Base-by-base conservation (phyloP, 495 filamentous ascomycete species). In the Saxophila tyrrhenica region DNA sequence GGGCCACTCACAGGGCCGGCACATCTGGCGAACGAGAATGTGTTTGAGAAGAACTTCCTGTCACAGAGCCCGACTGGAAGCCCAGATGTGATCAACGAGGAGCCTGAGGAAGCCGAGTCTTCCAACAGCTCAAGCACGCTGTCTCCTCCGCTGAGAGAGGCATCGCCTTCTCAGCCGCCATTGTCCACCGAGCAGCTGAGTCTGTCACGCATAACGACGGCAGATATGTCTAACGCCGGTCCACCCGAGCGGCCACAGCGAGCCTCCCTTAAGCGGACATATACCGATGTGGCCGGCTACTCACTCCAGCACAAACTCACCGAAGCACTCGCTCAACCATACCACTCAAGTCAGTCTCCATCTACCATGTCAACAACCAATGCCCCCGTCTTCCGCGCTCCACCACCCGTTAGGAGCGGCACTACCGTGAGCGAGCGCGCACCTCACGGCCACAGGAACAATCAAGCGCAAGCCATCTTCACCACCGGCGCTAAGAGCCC, bases 401-500 rank as follows among this genome's bases (percentile, higher is more conserved):
- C 22, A 3, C 44, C 55, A 11, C 58, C 63, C 0, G 32, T 41
- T 24, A 42, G 47, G 13, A 47, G 50, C 17, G 52, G 44, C 25
- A 60, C 53, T 13, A 52, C 55, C 13, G 52, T 51, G 24, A 56
- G 19, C 22, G 51, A 64, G 24, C 59, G 59, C 10, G 65, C 64
- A 11, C 69, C 68, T 9, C 69, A 71, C 41, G 86, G 85, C 21
- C 90, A 96, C 69, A 84, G 94, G 64, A 95, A 84, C 82, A 84
- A 85, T 8, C 90, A 89, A 8, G 86, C 89, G 25, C 94, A 98
- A 70, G 92, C 92, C 39, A 94, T 98, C 48, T 98, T 98, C 63
- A 89, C 91, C 17, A 98, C 92, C 16, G 86, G 94, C 68, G 77
- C 86, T 43, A 76, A 83, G 43, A 75, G 85, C 10, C 94, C 92